Evolutionary conservation across 1,139 yeast species (phyloP).

Genomic region (Yamadazyma siamensis): DNA sequence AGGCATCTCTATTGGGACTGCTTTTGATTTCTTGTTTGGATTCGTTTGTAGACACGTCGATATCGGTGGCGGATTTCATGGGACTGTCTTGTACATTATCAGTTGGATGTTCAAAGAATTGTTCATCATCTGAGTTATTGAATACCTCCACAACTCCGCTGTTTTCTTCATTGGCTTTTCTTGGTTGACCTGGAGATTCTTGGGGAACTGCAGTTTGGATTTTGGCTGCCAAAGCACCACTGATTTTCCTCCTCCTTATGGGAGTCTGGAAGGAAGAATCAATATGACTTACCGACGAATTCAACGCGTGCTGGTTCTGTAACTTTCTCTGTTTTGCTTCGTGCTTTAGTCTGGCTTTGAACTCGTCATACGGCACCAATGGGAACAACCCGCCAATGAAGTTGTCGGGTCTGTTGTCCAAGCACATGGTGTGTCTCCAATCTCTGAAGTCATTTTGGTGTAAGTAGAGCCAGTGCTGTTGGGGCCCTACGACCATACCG

Average conservation of each 20-base stretch:
- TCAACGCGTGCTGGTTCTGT: slow-evolving; percentile 29
- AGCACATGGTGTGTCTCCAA: slow-evolving; percentile 92
- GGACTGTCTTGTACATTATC: slow-evolving; percentile 27
- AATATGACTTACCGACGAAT: slow-evolving; percentile 28
- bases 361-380: slow-evolving; percentile 57
- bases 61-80: slow-evolving; percentile 15
- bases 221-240: slow-evolving; percentile 66
- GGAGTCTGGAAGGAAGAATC: slow-evolving; percentile 65
- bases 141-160: slow-evolving; percentile 21
- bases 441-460: slow-evolving; percentile 95
- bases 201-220: slow-evolving; percentile 79
- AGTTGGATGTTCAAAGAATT: slow-evolving; percentile 11
- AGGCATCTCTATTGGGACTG: slow-evolving; percentile 20
- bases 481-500: slow-evolving; percentile 99
- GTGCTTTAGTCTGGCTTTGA: slow-evolving; percentile 46
- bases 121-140: slow-evolving; percentile 41
- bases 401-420: slow-evolving; percentile 67
- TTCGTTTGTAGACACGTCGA: slow-evolving; percentile 15
- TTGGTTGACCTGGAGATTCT: slow-evolving; percentile 96
- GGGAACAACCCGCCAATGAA: slow-evolving; percentile 76
- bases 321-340: slow-evolving; percentile 42
- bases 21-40: slow-evolving; percentile 13
- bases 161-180: slow-evolving; percentile 54
- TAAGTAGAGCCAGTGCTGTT: slow-evolving; percentile 95
- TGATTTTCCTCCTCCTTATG: slow-evolving; percentile 63